These are phyloP conservation scores for Phytophthora citricola DNA, from an alignment of 352 stramenopile genomes.

Conservation along the genomic window DNA sequence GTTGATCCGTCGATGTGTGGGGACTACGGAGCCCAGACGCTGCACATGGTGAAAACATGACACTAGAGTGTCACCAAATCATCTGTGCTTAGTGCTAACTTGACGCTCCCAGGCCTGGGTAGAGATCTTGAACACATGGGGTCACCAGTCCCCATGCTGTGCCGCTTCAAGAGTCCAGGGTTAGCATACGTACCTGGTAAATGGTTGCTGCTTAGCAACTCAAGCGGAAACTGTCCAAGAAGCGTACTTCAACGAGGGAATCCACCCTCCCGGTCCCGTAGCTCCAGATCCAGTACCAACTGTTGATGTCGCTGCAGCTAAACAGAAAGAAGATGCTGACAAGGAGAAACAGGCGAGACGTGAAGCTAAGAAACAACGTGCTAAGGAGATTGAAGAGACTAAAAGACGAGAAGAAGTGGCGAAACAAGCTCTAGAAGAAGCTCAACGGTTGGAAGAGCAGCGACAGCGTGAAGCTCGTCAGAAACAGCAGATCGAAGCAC, in stretches of 20 bases:
- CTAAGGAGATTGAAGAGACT: conserved; percentile 59
- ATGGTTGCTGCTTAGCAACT: too few relatives aligned
- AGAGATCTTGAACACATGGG: too few relatives aligned
- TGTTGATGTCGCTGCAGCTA: conserved; percentile 28
- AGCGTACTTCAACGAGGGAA: conserved; percentile 38
- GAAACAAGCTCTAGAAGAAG: conserved; percentile 56
- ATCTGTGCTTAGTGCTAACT: too few relatives aligned
- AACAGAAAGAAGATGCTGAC: conserved; percentile 48
- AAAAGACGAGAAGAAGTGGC: conserved; percentile 59
- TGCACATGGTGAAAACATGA: too few relatives aligned
- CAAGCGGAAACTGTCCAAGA: conserved; percentile 54
- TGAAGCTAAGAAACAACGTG: conserved; percentile 62
- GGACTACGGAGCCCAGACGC: too few relatives aligned
- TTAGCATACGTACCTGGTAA: too few relatives aligned
- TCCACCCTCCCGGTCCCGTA: conserved; percentile 15
- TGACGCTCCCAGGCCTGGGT: too few relatives aligned
- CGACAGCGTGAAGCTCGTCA: conserved; percentile 51
- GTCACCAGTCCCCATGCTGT: too few relatives aligned
- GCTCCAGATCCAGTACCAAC: conserved; percentile 10
- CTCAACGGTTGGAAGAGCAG: conserved; percentile 52
- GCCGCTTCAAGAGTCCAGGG: too few relatives aligned
- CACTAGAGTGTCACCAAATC: too few relatives aligned
- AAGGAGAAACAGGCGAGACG: conserved; percentile 45
- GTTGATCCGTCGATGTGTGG: too few relatives aligned
- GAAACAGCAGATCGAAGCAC: conserved; percentile 53